Base-by-base conservation (phyloP, 2,329 filamentous ascomycete species). In the Fusarium phyllophilum region DNA sequence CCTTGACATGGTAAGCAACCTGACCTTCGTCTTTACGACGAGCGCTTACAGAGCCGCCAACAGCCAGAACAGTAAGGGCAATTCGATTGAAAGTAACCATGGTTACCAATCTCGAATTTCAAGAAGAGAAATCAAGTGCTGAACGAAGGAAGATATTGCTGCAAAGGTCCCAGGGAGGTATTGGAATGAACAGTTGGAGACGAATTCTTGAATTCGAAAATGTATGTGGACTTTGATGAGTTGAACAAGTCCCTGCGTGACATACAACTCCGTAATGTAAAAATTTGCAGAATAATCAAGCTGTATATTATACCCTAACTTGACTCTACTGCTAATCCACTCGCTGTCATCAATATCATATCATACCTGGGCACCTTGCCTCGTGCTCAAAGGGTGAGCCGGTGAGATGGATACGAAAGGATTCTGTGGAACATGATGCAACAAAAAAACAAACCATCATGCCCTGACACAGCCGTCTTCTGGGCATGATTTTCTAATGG, bases 21-120 rank as follows among this genome's bases (percentile, higher is more conserved):
- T 38, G 58, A 46, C 59, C 68, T 68, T 68, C 62, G 38, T 56
- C 51, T 54, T 48, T 62, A 34, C 46, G 63, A 52, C 58, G 68
- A 62, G 76, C 74, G 33, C 59, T 67, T 52, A 70, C 59, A 18
- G 64, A 66, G 39, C 56, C 54, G 31, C 59, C 62, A 34, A 77
- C 60, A 42, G 73, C 64, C 20, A 77, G 52, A n/a, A 70, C 57
- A 46, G 55, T 46, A 42, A 77, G 44, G 42, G 60, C 64, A 38
- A 75, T 24, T n/a, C 41, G 64, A 24, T 62, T 68, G n/a, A 75
- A 38, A 18, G 59, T 54, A 38, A 76, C 68, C 76, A 78, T 78
- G 65, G 17, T 68, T 38, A 39, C 14, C 22, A 45, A 57, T 61
- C 8, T 22, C 26, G 26, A 26, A 36, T n/a, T 24, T 33, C 11